Percentiles rank a stretch among this genome's conserved stretches.
Conservation (phyloP, 192 early-diverging fungal species). For the Spizellomyces punctatus region DNA sequence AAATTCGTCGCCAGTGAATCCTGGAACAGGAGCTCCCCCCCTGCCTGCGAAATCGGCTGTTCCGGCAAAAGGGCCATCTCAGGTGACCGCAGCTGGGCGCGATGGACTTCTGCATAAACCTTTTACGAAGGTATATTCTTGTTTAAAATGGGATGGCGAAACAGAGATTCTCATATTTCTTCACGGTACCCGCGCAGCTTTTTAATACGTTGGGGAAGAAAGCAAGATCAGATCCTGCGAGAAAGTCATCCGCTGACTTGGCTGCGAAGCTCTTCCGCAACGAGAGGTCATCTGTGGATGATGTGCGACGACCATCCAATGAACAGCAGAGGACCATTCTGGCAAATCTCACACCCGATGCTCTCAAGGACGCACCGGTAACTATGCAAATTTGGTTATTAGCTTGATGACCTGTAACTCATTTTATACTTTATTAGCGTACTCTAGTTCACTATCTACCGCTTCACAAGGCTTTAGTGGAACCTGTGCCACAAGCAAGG, state of each 20-base stretch:
- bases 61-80: too few species aligned
- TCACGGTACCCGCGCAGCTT: neutral
- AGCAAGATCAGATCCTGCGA: conserved; percentile 8
- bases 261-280: conserved; percentile 19
- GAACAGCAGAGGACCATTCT: conserved; percentile 19
- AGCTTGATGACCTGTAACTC: neutral
- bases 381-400: neutral
- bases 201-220: conserved; percentile 7
- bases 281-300: conserved; percentile 29
- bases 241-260: conserved; percentile 18
- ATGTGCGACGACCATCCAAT: conserved; percentile 9
- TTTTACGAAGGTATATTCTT: neutral
- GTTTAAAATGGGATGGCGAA: too few species aligned
- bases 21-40: too few species aligned
- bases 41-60: too few species aligned
- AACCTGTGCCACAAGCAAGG: conserved; percentile 12
- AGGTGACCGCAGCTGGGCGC: too few species aligned
- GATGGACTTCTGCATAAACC: conserved; percentile 14
- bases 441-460: conserved; percentile 47
- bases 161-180: too few species aligned
- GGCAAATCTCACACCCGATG: conserved; percentile 30
- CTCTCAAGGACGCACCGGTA: conserved; percentile 40
- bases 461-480: conserved; percentile 37
- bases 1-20: neutral
- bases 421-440: conserved; percentile 25